Evolutionary conservation across 768 basidiomycete genomes (phyloP), one percentile per base, ranked within the genome.

Genomic region (Xerocomellus chrysenteron): DNA sequence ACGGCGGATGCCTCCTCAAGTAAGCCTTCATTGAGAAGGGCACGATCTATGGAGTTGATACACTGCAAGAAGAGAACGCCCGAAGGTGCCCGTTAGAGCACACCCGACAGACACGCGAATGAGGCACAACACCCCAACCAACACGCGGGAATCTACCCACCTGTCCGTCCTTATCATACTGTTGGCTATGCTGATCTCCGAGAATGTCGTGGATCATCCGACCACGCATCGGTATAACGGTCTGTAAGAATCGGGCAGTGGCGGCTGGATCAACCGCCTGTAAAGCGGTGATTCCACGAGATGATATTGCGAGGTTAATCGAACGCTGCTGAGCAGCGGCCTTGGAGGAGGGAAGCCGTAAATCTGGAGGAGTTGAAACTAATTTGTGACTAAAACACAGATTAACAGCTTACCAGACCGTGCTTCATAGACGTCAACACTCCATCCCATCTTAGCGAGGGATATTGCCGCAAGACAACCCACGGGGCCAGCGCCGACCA

Each of bases 301-400:
- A 86, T 19, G 95, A 98, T 56, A 98, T 92, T 28, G 94, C 95
- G 52, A 98, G 80, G 76, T 98, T 98, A 74, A 98, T 97, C 54
- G 94, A 97, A 55, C 96, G 84, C 68, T 91, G 89, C 66, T 85
- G 83, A 30, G 81, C 74, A 52, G 76, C 78, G 44, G 79, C 78
- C 70, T 82, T 87, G 47, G 88, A 87, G 32, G 85, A 82, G 32
- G 86, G 80, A 50, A 89, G 79, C 44, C 92, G 86, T 63, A 89
- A 77, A 76, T 93, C 92, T 93, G 60, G 36, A 59, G 41, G 58
- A 48, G 62, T 57, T 57, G 49, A 39, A 47, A 57, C 46, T 40
- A 48, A 57, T 55, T 33, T 49, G 50, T 60, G 47, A 60, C 57
- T 28, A 43, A 54, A 57, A 55, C 48, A 51, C 40, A 56, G 59